A percentile compares a stretch with the other conserved stretches of the same genome.
These are phyloP conservation scores for Passiflora organensis DNA, from an alignment of 345 rosid genomes.

Conservation along the genomic window DNA sequence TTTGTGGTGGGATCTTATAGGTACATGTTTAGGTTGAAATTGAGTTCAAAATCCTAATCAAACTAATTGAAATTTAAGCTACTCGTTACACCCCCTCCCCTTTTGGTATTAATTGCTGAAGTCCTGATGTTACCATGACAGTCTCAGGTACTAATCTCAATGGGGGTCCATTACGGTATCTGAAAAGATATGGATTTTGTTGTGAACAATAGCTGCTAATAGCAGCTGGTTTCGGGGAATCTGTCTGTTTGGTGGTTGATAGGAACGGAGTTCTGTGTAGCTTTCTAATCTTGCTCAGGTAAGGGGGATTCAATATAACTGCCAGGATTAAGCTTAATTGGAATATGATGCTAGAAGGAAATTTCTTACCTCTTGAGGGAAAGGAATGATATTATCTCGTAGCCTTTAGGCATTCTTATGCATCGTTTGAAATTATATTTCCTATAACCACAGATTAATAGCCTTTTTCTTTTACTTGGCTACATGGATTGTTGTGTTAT, in stretches of 20 bases:
- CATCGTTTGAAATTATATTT: no score
- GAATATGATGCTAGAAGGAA: no score
- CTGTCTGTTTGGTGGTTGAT: constrained; percentile 15
- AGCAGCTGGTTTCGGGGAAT: constrained; percentile 12
- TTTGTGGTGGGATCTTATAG: constrained; percentile 19
- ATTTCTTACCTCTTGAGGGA: no score
- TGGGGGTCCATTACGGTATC: constrained; percentile 15
- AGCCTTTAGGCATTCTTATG: no score
- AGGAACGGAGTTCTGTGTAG: neutral
- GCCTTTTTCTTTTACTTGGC: no score
- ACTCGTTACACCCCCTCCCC: constrained; percentile 30
- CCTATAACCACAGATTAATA: no score
- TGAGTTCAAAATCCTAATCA: constrained; percentile 25
- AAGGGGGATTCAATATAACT: no score
- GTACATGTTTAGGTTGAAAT: constrained; percentile 19
- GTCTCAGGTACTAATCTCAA: neutral
- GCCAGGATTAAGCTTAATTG: no score
- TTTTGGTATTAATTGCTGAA: constrained; percentile 24
- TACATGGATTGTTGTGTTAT: no score
- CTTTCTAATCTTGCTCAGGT: no score
- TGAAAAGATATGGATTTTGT: constrained; percentile 29
- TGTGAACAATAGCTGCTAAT: constrained; percentile 18
- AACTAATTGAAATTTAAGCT: constrained; percentile 1
- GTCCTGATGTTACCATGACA: constrained; percentile 1
- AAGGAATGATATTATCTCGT: no score